Percentiles rank a stretch among this genome's conserved stretches.
Conservation (phyloP, 192 early-diverging fungal species). For the Bifiguratus adelaidae region DNA sequence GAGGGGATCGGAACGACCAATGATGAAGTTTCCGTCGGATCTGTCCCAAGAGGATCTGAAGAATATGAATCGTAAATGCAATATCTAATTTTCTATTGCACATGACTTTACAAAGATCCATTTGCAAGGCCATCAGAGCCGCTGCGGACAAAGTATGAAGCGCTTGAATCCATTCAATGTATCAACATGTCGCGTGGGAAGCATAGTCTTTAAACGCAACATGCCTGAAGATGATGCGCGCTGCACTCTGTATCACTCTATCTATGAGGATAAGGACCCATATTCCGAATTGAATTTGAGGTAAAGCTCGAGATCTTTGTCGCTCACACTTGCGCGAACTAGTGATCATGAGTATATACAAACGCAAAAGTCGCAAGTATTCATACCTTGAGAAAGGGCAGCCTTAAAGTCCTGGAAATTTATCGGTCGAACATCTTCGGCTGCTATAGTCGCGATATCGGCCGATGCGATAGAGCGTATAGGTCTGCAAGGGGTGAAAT, state of each 20-base stretch:
- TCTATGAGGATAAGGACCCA: conserved; percentile 32
- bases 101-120: no score
- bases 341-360: neutral
- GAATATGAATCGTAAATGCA: neutral
- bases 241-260: no score
- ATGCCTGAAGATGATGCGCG: no score
- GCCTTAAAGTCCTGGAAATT: conserved; percentile 62
- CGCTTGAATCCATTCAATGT: no score
- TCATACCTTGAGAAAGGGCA: conserved; percentile 59
- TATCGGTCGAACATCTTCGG: conserved; percentile 65
- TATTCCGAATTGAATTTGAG: conserved; percentile 61
- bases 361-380: conserved; percentile 1
- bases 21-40: neutral
- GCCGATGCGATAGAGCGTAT: conserved; percentile 26
- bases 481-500: conserved; percentile 38
- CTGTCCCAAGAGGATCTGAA: neutral
- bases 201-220: no score
- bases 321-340: conserved; percentile 76
- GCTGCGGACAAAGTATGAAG: no score
- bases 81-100: no score
- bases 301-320: conserved; percentile 69
- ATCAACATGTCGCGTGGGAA: no score
- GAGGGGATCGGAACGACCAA: conserved; percentile 55
- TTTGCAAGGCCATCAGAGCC: no score
- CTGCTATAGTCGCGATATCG: conserved; percentile 35